These are phyloP conservation scores for Capsella bursapastoris DNA, from an alignment of 345 rosid species.

Conservation along the genomic window DNA sequence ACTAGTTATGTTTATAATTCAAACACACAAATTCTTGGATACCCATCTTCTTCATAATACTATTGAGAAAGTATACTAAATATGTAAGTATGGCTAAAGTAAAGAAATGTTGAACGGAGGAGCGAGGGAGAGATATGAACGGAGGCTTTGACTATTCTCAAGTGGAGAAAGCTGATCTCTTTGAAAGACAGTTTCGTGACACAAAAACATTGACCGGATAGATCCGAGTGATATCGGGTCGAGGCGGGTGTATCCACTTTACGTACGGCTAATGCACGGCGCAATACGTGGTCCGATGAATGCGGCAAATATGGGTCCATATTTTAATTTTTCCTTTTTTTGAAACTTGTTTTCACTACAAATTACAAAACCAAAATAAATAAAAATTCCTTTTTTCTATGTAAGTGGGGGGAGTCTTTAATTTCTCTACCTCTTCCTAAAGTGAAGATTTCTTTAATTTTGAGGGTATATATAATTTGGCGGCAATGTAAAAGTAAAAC, in stretches of 20 bases:
- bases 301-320: slow-evolving; percentile 45
- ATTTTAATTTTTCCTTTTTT: neutral
- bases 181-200: slow-evolving; percentile 33
- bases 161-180: slow-evolving; percentile 13
- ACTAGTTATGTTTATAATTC: neutral
- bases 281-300: slow-evolving; percentile 58
- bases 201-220: slow-evolving; percentile 35
- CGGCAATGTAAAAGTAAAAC: slow-evolving; percentile 15
- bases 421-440: neutral
- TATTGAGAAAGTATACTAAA: neutral
- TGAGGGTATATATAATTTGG: slow-evolving; percentile 26
- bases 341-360: neutral
- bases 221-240: neutral
- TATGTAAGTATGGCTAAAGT: neutral
- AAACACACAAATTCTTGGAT: neutral
- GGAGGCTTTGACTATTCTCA: slow-evolving; percentile 38
- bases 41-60: slow-evolving; percentile 6
- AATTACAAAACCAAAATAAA: neutral
- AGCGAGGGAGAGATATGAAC: slow-evolving; percentile 1
- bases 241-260: slow-evolving; percentile 27
- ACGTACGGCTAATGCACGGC: slow-evolving; percentile 62
- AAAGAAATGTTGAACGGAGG: slow-evolving; percentile 28
- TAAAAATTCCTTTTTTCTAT: slow-evolving; percentile 9
- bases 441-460: slow-evolving; percentile 24
- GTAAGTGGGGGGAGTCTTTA: slow-evolving; percentile 7